Evolutionary conservation across 306 rosid genomes (phyloP).

Genomic region (Ammopiptanthus mongolicus): DNA sequence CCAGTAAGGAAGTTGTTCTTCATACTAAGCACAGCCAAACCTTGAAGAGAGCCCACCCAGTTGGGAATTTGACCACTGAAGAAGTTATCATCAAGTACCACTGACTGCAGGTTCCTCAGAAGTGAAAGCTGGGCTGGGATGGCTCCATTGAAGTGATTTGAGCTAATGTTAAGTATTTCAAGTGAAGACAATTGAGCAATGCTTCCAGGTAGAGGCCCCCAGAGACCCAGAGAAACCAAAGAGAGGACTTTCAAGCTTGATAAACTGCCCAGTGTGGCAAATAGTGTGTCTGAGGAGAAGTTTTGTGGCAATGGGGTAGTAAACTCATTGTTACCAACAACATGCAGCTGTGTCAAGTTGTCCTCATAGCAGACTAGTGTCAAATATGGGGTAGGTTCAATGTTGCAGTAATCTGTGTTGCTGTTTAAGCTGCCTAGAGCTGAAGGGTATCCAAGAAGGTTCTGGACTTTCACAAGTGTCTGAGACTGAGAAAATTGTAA

Average conservation of each 20-base stretch:
- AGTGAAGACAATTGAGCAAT: slow-evolving; percentile 47
- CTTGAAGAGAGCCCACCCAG: slow-evolving; percentile 53
- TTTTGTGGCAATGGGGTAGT: slow-evolving; percentile 35
- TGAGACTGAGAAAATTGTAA: slow-evolving; percentile 43
- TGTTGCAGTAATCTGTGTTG: slow-evolving; percentile 50
- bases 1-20: slow-evolving; percentile 58
- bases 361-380: slow-evolving; percentile 71
- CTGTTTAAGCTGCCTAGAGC: slow-evolving; percentile 33
- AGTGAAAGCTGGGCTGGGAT: slow-evolving; percentile 54
- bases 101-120: slow-evolving; percentile 57
- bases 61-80: slow-evolving; percentile 56
- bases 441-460: slow-evolving; percentile 64
- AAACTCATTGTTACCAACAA: slow-evolving; percentile 43
- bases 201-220: slow-evolving; percentile 66
- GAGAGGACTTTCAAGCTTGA: slow-evolving; percentile 72
- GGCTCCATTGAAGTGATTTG: slow-evolving; percentile 59
- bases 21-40: slow-evolving; percentile 68
- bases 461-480: slow-evolving; percentile 50
- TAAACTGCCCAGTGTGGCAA: slow-evolving; percentile 42
- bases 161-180: slow-evolving; percentile 74
- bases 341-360: slow-evolving; percentile 71
- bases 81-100: slow-evolving; percentile 67
- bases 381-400: slow-evolving; percentile 60
- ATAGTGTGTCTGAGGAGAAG: slow-evolving; percentile 48
- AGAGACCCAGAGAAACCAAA: slow-evolving; percentile 63